Conservation (phyloP, 148 eudicot species). For the Selenicereus undatus region DNA sequence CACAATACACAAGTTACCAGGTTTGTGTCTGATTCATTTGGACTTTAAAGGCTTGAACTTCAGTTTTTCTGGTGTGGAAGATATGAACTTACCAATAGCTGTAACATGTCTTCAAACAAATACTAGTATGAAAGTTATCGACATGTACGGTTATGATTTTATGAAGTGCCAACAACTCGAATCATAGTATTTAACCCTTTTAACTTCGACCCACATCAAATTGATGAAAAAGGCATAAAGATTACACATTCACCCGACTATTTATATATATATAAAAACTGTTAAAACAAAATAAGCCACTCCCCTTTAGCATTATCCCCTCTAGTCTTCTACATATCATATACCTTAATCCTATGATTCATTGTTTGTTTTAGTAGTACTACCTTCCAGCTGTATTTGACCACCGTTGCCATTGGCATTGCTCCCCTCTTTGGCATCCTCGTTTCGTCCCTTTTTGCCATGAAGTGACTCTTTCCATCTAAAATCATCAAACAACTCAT, state of each 20-base stretch:
- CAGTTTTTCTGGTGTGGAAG: too few relatives aligned
- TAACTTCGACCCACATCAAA: not conserved
- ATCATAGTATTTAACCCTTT: not conserved
- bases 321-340: not conserved
- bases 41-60: constrained; percentile 20
- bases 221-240: not conserved
- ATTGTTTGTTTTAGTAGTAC: constrained; percentile 3
- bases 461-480: constrained; percentile 39
- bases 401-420: constrained; percentile 4
- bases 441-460: constrained; percentile 3
- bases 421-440: not conserved
- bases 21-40: constrained; percentile 15
- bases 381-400: constrained; percentile 21
- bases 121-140: too few relatives aligned
- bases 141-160: too few relatives aligned
- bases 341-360: constrained; percentile 11
- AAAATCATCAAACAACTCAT: constrained; percentile 50
- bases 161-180: too few relatives aligned
- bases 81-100: too few relatives aligned
- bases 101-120: too few relatives aligned
- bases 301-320: not conserved
- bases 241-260: not conserved
- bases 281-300: not conserved
- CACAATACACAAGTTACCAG: constrained; percentile 16
- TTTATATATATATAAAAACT: constrained; percentile 1